These are phyloP conservation scores for Antitrichia curtipendula DNA, from an alignment of 225 moss, liverwort and hornwort genomes.

Conservation along the genomic window DNA sequence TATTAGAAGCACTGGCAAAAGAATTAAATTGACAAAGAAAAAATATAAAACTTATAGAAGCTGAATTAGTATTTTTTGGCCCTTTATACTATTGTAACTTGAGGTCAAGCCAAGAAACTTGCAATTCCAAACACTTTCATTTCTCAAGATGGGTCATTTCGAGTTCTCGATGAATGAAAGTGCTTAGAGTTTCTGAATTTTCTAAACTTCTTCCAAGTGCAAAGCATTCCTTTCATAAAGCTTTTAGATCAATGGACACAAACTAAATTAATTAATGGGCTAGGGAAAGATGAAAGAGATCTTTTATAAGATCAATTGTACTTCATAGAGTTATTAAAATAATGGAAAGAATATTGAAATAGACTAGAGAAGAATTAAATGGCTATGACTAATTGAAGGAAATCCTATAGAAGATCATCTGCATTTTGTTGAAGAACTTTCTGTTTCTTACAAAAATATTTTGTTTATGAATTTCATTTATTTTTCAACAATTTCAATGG, in stretches of 20 bases:
- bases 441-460: not conserved
- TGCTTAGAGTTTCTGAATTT: not conserved
- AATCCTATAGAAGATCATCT: not conserved
- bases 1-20: fast-evolving
- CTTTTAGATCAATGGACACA: fast-evolving
- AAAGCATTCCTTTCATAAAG: not conserved
- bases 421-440: not conserved
- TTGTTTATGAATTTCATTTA: not conserved
- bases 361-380: not conserved
- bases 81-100: fast-evolving
- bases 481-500: not conserved
- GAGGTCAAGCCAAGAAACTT: not conserved
- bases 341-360: not conserved
- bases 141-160: not conserved
- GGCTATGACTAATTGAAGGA: not conserved
- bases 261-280: fast-evolving
- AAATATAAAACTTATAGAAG: not conserved
- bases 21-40: not conserved
- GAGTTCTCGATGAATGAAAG: not conserved
- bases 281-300: not conserved
- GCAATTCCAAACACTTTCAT: not conserved
- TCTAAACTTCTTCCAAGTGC: not conserved
- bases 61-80: not conserved
- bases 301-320: not conserved
- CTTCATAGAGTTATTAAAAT: not conserved